Evolutionary conservation across 352 stramenopile genomes (phyloP).

Genomic region (Pythium rhizo-oryzae): DNA sequence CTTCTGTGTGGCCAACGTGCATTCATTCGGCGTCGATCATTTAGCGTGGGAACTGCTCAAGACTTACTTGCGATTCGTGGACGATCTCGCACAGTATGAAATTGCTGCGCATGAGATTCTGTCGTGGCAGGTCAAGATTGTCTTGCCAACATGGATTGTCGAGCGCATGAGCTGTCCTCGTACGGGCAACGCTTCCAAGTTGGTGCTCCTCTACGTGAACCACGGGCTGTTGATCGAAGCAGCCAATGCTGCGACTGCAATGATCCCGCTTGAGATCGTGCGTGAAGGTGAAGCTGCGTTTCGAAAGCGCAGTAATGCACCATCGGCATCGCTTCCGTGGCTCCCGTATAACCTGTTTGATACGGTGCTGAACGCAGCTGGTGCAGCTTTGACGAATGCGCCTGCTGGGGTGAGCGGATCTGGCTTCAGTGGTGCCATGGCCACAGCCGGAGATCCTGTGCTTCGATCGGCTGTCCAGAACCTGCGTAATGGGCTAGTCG

Average conservation of each 20-base stretch:
- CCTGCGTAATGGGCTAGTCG: conserved; percentile 44
- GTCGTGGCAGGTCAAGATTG: conserved; percentile 66
- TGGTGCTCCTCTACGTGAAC: conserved; percentile 61
- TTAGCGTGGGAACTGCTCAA: conserved; percentile 65
- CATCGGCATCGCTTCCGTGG: conserved; percentile 46
- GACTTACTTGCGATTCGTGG: conserved; percentile 42
- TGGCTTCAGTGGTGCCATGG: conserved; percentile 20
- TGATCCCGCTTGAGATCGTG: conserved; percentile 45
- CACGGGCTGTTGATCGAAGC: conserved; percentile 70
- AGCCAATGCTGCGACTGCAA: conserved; percentile 49
- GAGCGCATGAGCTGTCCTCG: conserved; percentile 39
- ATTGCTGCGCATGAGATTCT: conserved; percentile 60
- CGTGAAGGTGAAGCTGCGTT: conserved; percentile 41
- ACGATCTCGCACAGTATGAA: conserved; percentile 54
- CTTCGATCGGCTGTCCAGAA: conserved; percentile 39
- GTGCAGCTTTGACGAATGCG: conserved; percentile 38
- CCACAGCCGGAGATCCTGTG: conserved; percentile 6
- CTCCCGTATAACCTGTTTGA: conserved; percentile 77
- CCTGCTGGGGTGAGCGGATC: not conserved
- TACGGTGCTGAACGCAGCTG: conserved; percentile 49
- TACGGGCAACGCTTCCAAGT: conserved; percentile 51
- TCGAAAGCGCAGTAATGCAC: conserved; percentile 37
- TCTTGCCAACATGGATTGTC: conserved; percentile 62
- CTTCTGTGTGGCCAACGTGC: conserved; percentile 61
- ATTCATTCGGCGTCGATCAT: conserved; percentile 38